Evolutionary conservation across 78 protist genomes (phyloP), one percentile per base, ranked within the genome.

Genomic region (Creolimax fragrantissima): DNA sequence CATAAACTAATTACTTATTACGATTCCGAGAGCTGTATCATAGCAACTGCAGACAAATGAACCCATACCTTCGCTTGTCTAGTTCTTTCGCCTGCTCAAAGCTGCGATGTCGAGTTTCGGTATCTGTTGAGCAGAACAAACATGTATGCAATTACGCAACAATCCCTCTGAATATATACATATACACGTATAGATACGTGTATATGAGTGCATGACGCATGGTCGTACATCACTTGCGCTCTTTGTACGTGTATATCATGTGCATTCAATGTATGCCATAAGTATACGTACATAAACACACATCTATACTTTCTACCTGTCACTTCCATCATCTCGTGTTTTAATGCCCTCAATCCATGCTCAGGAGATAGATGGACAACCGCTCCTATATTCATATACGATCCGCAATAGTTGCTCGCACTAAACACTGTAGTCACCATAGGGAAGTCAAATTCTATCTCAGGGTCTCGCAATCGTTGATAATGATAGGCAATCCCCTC

Each of bases 371-470:
- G 86, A 24, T 83, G 86, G 7, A 83, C 2, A 6, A 83, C 86
- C 42, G 86, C 86, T 39, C 86, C 86, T 41, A 83, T 36, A 11
- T 83, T 83, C 42, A 83, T 6, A 83, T 83, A 83, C 35, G 86
- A 39, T 32, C 86, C 86, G 35, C 86, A 83, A 41, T 83, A 83
- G 86, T 83, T 83, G 86, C 42, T 35, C 42, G 86, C 86, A 5
- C 42, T 83, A 41, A 83, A 83, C 35, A 83, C 86, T 32, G 86
- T 83, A 41, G 86, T 83, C 41, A 83, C 86, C 86, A 83, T 83
- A 24, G 86, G 86, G 86, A 83, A 83, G 35, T 6, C 42, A 11
- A 83, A 83, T 36, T 6, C 7, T 32, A 39, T 41, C 6, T 36
- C 17, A 58, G 74, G 24, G 24, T 58, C 74, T 6, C 86, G 86